A percentile compares a stretch with the other conserved stretches of the same genome.
phyloP scores from a whole-genome alignment of 2,329 filamentous ascomycete species.

The Sordariomycetes sp. region DNA sequence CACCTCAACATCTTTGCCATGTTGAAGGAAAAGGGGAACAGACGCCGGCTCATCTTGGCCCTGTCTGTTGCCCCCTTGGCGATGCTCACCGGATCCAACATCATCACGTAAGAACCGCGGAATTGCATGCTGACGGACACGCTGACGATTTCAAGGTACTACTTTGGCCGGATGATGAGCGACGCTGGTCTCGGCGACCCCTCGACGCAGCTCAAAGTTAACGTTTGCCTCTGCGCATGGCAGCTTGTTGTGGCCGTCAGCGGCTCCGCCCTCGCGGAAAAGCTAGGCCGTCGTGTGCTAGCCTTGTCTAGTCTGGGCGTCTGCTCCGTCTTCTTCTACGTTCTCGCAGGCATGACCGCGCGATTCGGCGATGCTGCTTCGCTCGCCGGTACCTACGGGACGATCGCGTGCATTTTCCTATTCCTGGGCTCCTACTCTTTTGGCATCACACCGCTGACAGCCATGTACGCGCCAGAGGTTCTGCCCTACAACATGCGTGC shows the following conservation, averaged over 20 bases:
- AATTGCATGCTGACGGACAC: conserved; percentile 7
- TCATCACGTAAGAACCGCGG: conserved; percentile 3
- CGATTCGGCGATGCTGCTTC: not conserved
- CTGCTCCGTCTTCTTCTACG: conserved; percentile 4
- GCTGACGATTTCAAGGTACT: conserved; percentile 6
- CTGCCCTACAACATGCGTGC: conserved; percentile 9
- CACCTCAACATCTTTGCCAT: not conserved
- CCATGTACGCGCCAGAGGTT: conserved; percentile 10
- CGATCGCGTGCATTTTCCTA: conserved; percentile 9
- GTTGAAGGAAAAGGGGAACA: no score
- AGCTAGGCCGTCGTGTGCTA: conserved; percentile 6
- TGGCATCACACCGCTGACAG: conserved; percentile 8
- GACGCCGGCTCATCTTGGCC: no score
- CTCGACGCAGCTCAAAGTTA: conserved; percentile 11
- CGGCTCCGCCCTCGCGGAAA: conserved; percentile 3
- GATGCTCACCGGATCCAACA: conserved; percentile 5
- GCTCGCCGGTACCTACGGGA: conserved; percentile 6
- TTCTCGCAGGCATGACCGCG: conserved; percentile 4
- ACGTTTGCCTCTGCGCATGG: conserved; percentile 9
- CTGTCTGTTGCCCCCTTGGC: conserved; percentile 3
- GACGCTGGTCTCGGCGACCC: conserved; percentile 4
- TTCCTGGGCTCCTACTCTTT: conserved; percentile 10
- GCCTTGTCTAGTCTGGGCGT: not conserved
- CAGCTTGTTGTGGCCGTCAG: conserved; percentile 7
- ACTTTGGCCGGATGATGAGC: conserved; percentile 6